Evolutionary conservation across 345 rosid genomes (phyloP), one percentile per base, ranked within the genome.

Genomic region (Citrus maxima): DNA sequence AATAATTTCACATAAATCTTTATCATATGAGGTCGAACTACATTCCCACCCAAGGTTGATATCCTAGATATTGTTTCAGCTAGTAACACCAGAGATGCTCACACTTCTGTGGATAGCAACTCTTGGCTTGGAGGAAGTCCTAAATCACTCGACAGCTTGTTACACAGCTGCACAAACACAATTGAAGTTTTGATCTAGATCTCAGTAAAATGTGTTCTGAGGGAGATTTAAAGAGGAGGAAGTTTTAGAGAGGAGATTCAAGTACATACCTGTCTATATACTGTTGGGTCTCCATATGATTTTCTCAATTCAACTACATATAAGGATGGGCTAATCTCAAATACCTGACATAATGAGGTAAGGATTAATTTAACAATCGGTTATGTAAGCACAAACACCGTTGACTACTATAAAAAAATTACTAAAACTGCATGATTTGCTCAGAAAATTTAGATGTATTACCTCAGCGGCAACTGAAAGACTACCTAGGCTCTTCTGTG

Each of bases 401-500:
- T 18, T 25, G n/a, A 25, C 60, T 13, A 28, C 56, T 4, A 4
- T 24, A 2, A 38, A 56, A 67, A 58, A 46, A 18, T 54, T 67
- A 22, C 19, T 37, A 7, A 60, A 70, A 77, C 13, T 25, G 30
- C 40, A 27, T 60, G 32, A 28, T 8, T 34, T 56, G 9, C 5
- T 67, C 22, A 4, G 37, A 37, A 51, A 63, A 62, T 35, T 21
- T 9, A 38, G 30, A 24, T 8, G 49, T 74, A 24, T 81, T 85
- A 95, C 99, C 97, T 95, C 97, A 40, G 95, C 95, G 3, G 90
- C 89, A 78, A 93, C 89, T 18, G 91, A 90, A 60, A 95, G 88
- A 72, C 88, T 90, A 49, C 90, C 89, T 72, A 82, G 67, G 82
- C 85, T 87, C 83, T 70, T 89, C 67, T 82, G 88, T 49, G 80